phyloP scores from a whole-genome alignment of 805 yeast species.

The Candida broadrunensis region DNA sequence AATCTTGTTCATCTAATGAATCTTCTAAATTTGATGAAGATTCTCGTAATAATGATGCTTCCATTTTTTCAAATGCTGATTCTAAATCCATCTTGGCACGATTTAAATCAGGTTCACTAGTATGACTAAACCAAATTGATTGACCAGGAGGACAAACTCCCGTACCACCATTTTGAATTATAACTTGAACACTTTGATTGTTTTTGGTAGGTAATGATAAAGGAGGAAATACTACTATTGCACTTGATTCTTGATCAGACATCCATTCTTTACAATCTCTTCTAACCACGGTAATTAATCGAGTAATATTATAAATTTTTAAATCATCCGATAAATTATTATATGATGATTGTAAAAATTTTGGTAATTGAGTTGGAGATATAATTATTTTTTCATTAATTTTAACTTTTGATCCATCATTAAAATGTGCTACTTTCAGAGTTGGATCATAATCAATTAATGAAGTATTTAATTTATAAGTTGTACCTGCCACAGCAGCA shows the following conservation, averaged over 20 bases:
- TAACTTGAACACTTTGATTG: conserved; percentile 73
- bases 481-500: conserved; percentile 97
- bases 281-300: conserved; percentile 79
- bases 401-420: conserved; percentile 71
- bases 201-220: conserved; percentile 66
- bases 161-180: conserved; percentile 82
- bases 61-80: conserved; percentile 77
- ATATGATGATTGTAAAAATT: conserved; percentile 39
- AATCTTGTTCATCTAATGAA: conserved; percentile 52
- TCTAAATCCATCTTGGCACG: conserved; percentile 77
- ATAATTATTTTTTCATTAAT: conserved; percentile 78
- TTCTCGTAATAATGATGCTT: conserved; percentile 77
- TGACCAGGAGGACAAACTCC: conserved; percentile 88
- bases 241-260: conserved; percentile 75
- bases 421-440: conserved; percentile 63
- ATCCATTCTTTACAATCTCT: conserved; percentile 93
- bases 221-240: conserved; percentile 92
- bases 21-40: conserved; percentile 48
- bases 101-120: conserved; percentile 62
- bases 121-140: conserved; percentile 85
- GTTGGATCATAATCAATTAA: conserved; percentile 63
- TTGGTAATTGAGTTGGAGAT: conserved; percentile 63
- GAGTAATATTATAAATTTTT: conserved; percentile 54
- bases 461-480: conserved; percentile 76
- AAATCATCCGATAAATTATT: conserved; percentile 41